Evolutionary conservation across 2,329 filamentous ascomycete genomes (phyloP).

Genomic region (Emergomyces orientalis): DNA sequence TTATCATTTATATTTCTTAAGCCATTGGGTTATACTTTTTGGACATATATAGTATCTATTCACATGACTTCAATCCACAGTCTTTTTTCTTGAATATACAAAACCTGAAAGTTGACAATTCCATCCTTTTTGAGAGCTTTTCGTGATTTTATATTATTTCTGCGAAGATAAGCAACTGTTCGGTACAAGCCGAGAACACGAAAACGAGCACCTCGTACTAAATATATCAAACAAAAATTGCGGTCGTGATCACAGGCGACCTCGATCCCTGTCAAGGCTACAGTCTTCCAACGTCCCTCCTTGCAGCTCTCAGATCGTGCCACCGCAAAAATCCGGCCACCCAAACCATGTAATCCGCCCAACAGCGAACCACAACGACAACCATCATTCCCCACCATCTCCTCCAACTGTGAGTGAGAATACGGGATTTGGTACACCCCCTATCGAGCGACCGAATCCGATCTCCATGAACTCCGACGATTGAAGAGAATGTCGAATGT

Average conservation of each 20-base stretch:
- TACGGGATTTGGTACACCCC: neutral
- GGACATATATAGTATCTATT: neutral
- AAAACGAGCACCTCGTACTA: no score
- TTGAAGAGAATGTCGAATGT: slow-evolving; percentile 28
- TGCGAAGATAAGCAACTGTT: no score
- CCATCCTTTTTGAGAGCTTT: no score
- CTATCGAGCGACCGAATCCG: neutral
- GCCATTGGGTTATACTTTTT: neutral
- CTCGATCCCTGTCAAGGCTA: neutral
- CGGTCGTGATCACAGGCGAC: neutral
- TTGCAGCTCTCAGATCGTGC: neutral
- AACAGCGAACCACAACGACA: neutral
- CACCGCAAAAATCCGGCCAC: neutral
- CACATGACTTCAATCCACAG: neutral
- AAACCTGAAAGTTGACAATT: no score
- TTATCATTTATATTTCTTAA: neutral
- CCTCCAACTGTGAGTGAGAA: neutral
- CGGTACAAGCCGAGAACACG: no score
- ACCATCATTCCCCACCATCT: neutral
- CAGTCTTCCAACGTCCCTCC: no score
- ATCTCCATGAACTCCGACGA: neutral
- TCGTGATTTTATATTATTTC: no score
- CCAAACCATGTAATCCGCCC: neutral
- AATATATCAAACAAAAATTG: neutral
- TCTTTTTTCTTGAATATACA: neutral